These are phyloP conservation scores for Pseudogymnoascus sp. DNA, from an alignment of 2,329 filamentous ascomycete species.

Conservation along the genomic window DNA sequence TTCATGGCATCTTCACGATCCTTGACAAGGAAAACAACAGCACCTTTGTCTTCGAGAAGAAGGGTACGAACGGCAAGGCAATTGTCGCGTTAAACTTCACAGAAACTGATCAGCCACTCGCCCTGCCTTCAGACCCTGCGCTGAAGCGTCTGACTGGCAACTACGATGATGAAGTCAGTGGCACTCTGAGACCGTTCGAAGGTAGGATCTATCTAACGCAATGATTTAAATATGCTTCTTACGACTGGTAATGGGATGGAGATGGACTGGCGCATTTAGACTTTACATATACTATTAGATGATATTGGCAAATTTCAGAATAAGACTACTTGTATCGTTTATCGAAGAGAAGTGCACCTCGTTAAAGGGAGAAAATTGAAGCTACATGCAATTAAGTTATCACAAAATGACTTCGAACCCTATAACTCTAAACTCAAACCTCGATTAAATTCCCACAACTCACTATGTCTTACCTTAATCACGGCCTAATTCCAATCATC, in stretches of 20 bases:
- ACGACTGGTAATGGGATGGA: not conserved
- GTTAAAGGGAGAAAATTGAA: not conserved
- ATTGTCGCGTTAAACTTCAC: slow-evolving; percentile 42
- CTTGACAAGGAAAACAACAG: slow-evolving; percentile 38
- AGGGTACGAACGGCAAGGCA: slow-evolving; percentile 25
- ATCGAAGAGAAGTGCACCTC: not conserved
- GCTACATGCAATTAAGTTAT: not conserved
- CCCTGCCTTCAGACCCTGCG: not conserved
- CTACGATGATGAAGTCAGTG: slow-evolving; percentile 3
- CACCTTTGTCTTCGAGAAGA: slow-evolving; percentile 39
- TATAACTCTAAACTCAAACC: not conserved
- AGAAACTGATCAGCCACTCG: slow-evolving; percentile 23
- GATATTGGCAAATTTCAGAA: not conserved
- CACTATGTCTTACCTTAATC: not conserved
- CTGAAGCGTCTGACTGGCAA: not conserved
- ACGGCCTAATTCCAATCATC: not conserved
- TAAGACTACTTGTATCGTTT: not conserved
- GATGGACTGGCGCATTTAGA: not conserved
- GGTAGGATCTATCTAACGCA: not conserved
- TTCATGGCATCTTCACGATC: slow-evolving; percentile 50
- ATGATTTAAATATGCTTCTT: not conserved
- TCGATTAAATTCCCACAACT: not conserved
- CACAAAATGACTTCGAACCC: not conserved
- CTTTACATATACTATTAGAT: slow-evolving; percentile 1
- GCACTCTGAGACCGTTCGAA: not conserved